Percentiles rank a stretch among this genome's conserved stretches.
phyloP scores from a whole-genome alignment of 305 asterid genomes.

The Caryopteris hybrid region DNA sequence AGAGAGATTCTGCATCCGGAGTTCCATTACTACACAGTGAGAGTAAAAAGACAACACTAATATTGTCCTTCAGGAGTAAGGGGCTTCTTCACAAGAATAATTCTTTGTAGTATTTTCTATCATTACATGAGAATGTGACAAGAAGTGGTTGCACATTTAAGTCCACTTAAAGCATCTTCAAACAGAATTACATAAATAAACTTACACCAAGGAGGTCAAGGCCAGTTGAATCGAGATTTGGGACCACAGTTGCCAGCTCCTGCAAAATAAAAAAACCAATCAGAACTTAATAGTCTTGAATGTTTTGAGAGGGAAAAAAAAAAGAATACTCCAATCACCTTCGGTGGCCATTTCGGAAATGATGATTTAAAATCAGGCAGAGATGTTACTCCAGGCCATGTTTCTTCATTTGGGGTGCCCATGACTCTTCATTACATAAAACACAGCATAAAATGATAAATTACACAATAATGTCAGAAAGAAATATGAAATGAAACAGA shows the following conservation, averaged over 20 bases:
- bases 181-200: constrained; percentile 6
- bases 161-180: background rate
- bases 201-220: constrained; percentile 92
- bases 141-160: background rate
- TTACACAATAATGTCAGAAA: constrained; percentile 8
- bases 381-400: constrained; percentile 96
- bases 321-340: constrained; percentile 37
- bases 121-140: background rate
- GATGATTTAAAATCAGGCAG: constrained; percentile 88
- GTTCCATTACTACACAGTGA: background rate
- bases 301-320: background rate
- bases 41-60: background rate
- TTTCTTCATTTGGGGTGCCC: constrained; percentile 95
- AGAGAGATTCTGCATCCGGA: background rate
- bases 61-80: constrained; percentile 7
- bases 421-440: constrained; percentile 47
- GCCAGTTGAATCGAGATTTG: constrained; percentile 73
- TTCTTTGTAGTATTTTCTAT: background rate
- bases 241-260: constrained; percentile 79
- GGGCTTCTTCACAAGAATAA: background rate
- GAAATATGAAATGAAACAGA: background rate
- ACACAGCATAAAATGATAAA: constrained; percentile 4
- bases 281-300: background rate
- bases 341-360: constrained; percentile 84
- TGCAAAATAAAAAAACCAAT: constrained; percentile 29